phyloP scores from a whole-genome alignment of 352 stramenopile species.

The Nothophytophthora sp. region DNA sequence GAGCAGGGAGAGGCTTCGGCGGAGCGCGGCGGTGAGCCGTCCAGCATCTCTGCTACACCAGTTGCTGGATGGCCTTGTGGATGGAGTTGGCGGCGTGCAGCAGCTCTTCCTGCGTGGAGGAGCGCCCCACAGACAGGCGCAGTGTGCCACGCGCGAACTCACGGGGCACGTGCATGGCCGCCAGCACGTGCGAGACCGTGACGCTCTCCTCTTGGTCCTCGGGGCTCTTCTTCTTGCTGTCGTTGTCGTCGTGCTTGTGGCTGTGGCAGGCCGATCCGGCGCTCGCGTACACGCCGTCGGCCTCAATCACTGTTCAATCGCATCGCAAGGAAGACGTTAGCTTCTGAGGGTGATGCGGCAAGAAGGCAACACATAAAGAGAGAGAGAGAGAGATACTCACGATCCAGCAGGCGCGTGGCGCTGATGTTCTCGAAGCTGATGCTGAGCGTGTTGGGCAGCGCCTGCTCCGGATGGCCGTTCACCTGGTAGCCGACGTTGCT shows the following conservation, averaged over 20 bases:
- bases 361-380: too few species aligned
- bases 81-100: constrained; percentile 86
- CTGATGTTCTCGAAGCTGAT: constrained; percentile 91
- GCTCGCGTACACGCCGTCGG: constrained; percentile 86
- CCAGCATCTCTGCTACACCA: constrained; percentile 16
- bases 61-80: constrained; percentile 47
- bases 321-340: too few species aligned
- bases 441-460: constrained; percentile 97
- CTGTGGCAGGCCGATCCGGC: constrained; percentile 95
- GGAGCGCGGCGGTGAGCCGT: too few species aligned
- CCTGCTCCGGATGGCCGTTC: constrained; percentile 82
- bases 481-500: constrained; percentile 60
- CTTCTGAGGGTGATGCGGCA: too few species aligned
- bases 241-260: constrained; percentile 38
- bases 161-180: constrained; percentile 90
- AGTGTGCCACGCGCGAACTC: constrained; percentile 94
- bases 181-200: constrained; percentile 90
- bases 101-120: constrained; percentile 90
- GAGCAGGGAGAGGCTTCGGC: too few species aligned
- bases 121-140: constrained; percentile 93
- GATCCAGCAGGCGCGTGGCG: constrained; percentile 83
- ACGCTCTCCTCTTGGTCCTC: constrained; percentile 33
- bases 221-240: constrained; percentile 6
- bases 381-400: constrained; percentile 26
- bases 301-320: constrained; percentile 88